Evolutionary conservation across 2,329 filamentous ascomycete species (phyloP).

Genomic region (Fusarium abutilonis): DNA sequence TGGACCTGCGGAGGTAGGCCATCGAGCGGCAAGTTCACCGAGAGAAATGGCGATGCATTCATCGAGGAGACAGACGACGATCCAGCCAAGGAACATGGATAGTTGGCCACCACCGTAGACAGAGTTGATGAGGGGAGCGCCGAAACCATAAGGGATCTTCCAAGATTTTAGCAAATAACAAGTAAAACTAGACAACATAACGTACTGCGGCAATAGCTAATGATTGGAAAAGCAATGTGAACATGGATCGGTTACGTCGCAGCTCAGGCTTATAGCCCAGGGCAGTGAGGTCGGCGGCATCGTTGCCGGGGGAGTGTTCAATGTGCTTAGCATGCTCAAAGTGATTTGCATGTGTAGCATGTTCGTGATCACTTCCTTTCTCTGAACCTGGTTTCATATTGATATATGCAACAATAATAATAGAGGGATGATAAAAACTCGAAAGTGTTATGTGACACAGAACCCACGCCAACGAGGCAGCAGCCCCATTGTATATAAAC

Average conservation of each 20-base stretch:
- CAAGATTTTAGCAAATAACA: not conserved
- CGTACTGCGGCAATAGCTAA: conserved; percentile 45
- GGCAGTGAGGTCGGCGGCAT: conserved; percentile 46
- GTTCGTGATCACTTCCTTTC: conserved; percentile 28
- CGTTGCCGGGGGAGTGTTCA: conserved; percentile 5
- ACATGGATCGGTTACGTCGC: conserved; percentile 43
- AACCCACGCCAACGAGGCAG: not conserved
- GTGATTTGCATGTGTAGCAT: not conserved
- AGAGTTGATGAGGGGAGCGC: conserved; percentile 39
- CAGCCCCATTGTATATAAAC: conserved; percentile 26
- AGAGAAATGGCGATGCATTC: conserved; percentile 75
- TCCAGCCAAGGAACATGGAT: conserved; percentile 75
- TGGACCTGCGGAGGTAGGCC: conserved; percentile 67
- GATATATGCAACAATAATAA: not conserved
- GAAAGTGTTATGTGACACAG: not conserved
- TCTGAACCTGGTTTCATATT: conserved; percentile 21
- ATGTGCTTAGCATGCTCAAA: conserved; percentile 12
- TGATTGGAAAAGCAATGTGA: conserved; percentile 45
- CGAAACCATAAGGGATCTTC: conserved; percentile 44
- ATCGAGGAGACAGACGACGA: conserved; percentile 72
- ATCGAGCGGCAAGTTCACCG: conserved; percentile 76
- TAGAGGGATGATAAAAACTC: not conserved
- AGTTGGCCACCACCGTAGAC: conserved; percentile 42
- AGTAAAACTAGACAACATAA: accelerated
- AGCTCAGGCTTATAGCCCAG: conserved; percentile 61